Evolutionary conservation across 2,329 filamentous ascomycete species (phyloP), one percentile per base, ranked within the genome.

Genomic region (Stachybotrys chlorohalonatus): DNA sequence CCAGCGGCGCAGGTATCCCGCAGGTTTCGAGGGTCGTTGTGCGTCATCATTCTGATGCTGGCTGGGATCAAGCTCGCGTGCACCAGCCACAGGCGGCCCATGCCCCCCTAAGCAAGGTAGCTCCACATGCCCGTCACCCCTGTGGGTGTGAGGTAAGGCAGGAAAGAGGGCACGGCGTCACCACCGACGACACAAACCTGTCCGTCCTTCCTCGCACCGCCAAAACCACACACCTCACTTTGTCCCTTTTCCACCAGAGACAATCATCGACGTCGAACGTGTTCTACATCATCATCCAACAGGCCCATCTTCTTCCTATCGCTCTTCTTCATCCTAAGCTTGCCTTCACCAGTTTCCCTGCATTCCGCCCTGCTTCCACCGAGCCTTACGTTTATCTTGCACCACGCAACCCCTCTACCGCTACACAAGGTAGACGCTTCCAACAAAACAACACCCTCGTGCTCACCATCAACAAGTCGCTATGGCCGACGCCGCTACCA

Each of bases 401-500:
- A 24, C 42, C 30, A n/a, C 51, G 6, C 16, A 52, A n/a, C 32
- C 36, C 7, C 13, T 11, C 17, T 39, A n/a, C 8, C 51, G 24
- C 24, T 24, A 24, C 24, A 24, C 24, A 24, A 24, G 24, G 24
- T 24, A 24, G 24, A 24, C 42, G 17, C 13, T 6, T 3, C 11
- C 32, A n/a, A 13, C 7, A 52, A 16, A 52, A 17, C 31, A 47
- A 45, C 60, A 60, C 60, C 59, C 56, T 56, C 16, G 45, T 48
- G 55, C 54, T 57, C 48, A 31, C 54, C 47, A 48, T 32, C 53
- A 45, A 51, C 53, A 58, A 47, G 58, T 59, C 59, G 52, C 62
- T 54, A 63, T 63, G 62, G 60, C 62, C 49, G 62, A 64, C 57
- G 55, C 66, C 60, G 63, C 68, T 55, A 63, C 70, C 64, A 66